Evolutionary conservation across 306 rosid species (phyloP), one percentile per base, ranked within the genome.

Genomic region (Rosa rugosa): DNA sequence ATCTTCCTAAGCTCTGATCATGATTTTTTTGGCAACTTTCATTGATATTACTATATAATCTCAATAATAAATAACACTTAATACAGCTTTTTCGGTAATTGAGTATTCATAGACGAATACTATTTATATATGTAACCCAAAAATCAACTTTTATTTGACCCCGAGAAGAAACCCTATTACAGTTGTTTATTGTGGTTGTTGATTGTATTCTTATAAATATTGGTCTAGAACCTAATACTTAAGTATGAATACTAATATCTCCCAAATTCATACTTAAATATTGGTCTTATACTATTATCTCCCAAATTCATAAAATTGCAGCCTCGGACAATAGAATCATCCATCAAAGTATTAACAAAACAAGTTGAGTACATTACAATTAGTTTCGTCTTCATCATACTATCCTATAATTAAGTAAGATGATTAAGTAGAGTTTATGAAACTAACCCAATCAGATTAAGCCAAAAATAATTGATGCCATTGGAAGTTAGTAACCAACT

Each of bases 401-500:
- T 2, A 8, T 56, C 31, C 63, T 8, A 56, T 22, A 3, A 56
- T 0, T 56, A n/a, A 18, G 59, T 18, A 53, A 31, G 59, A 18
- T 6, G 59, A 53, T 50, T 50, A 50, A 18, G 60, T 18, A 20
- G 18, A 18, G 60, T 18, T 18, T 7, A 54, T 54, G 60, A 18
- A 18, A 20, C 60, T 54, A 51, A 51, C 5, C 62, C 54, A 14
- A 49, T 13, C 54, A 6, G 14, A 5, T n/a, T n/a, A 36, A 60
- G 36, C 65, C 65, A 59, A 11, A 60, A 60, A 25, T 18, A 60
- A 11, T 60, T 60, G 41, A 47, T 38, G 46, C 6, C 11, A 3
- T 18, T 38, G 40, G 23, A 50, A 11, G 51, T 11, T 49, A 47
- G 73, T 38, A 34, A 85, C 82, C 84, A 80, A 75, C 27, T 81